Percentiles rank a stretch among this genome's conserved stretches.
Conservation (phyloP, 1,284 basidiomycete species). For the Pseudozyma hubeiensis region DNA sequence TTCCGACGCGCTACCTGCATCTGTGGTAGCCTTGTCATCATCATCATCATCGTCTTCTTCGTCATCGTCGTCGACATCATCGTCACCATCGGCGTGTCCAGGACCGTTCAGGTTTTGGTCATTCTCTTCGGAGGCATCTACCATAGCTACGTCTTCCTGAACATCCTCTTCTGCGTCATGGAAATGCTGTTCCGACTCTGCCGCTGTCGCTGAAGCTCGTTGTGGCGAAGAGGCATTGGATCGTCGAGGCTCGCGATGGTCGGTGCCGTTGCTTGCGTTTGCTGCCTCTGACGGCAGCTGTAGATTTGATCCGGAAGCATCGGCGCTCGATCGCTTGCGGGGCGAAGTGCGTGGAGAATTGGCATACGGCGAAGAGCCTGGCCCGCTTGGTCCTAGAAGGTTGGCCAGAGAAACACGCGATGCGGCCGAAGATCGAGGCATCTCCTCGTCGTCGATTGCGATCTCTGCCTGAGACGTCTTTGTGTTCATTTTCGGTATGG, state of each 20-base stretch:
- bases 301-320: conserved; percentile 10
- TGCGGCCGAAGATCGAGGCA: conserved; percentile 36
- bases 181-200: conserved; percentile 17
- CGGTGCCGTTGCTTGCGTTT: conserved; percentile 4
- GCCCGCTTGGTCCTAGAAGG: conserved; percentile 41
- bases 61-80: conserved; percentile 39
- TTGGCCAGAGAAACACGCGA: conserved; percentile 48
- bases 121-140: conserved; percentile 19
- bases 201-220: neutral
- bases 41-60: conserved; percentile 54
- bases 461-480: conserved; percentile 11
- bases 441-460: conserved; percentile 32
- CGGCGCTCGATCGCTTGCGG: conserved; percentile 40
- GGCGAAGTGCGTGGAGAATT: conserved; percentile 42
- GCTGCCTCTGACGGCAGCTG: conserved; percentile 15
- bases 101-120: conserved; percentile 2
- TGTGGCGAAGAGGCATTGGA: conserved; percentile 15
- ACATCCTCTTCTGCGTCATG: conserved; percentile 32
- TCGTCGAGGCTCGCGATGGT: conserved; percentile 17
- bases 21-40: conserved; percentile 43
- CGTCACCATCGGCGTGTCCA: conserved; percentile 25
- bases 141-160: conserved; percentile 22
- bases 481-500: conserved; percentile 26
- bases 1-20: conserved; percentile 50
- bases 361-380: conserved; percentile 38